phyloP scores from a whole-genome alignment of 1,284 basidiomycete species.

The Leccinum subrobustum region DNA sequence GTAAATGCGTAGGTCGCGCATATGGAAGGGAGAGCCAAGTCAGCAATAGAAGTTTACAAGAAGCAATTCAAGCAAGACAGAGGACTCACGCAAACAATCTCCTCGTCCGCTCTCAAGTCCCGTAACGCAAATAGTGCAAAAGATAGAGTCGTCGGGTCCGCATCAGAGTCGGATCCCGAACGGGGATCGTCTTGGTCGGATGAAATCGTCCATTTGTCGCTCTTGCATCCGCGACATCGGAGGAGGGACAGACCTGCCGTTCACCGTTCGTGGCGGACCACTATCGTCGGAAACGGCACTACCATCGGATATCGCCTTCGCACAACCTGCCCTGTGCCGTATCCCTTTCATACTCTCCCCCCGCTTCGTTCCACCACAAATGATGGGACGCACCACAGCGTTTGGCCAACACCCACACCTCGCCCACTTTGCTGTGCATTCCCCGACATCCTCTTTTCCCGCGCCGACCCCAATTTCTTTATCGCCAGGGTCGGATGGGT shows the following conservation, averaged over 20 bases:
- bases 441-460: slow-evolving; percentile 8
- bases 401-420: slow-evolving; percentile 85
- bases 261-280: slow-evolving; percentile 5
- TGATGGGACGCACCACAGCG: slow-evolving; percentile 78
- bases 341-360: slow-evolving; percentile 14
- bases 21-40: background rate
- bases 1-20: background rate
- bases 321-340: slow-evolving; percentile 24
- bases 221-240: slow-evolving; percentile 10
- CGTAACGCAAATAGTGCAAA: slow-evolving; percentile 86
- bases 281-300: background rate
- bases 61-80: slow-evolving; percentile 7
- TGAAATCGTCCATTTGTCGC: slow-evolving; percentile 14
- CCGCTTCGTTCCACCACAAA: slow-evolving; percentile 45
- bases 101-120: slow-evolving; percentile 79
- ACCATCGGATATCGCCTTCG: slow-evolving; percentile 5
- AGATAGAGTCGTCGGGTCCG: slow-evolving; percentile 48
- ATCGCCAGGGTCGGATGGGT: slow-evolving; percentile 5
- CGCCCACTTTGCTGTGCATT: slow-evolving; percentile 66
- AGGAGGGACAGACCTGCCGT: slow-evolving; percentile 14
- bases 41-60: slow-evolving; percentile 1
- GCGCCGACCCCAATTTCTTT: background rate
- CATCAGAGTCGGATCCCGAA: slow-evolving; percentile 35
- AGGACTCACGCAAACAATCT: slow-evolving; percentile 66
- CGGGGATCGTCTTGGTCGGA: slow-evolving; percentile 30